Conservation (phyloP, 139 green algal species). For the Picochlorum sp. region DNA sequence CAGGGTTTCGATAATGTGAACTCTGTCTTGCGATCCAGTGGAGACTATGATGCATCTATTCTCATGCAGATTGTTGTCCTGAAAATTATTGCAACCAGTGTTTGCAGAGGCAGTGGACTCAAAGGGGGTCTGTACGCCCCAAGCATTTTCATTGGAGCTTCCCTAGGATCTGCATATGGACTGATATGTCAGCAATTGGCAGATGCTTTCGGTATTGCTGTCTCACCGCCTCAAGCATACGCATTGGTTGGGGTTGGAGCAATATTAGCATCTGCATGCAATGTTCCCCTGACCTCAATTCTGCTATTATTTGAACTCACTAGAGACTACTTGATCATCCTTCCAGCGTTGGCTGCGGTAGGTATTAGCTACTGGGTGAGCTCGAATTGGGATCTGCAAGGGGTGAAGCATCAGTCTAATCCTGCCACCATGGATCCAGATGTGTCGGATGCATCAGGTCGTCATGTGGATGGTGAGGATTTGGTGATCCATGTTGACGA, state of each 20-base stretch:
- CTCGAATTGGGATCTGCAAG: slow-evolving; percentile 11
- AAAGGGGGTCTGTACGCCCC: slow-evolving; percentile 91
- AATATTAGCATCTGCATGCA: slow-evolving; percentile 52
- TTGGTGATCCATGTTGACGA: slow-evolving; percentile 2
- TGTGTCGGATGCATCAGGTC: no score
- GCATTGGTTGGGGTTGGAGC: slow-evolving; percentile 65
- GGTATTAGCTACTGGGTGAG: slow-evolving; percentile 45
- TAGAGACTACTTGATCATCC: slow-evolving; percentile 63
- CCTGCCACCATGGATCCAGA: no score
- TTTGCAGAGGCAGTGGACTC: slow-evolving; percentile 56
- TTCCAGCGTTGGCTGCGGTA: slow-evolving; percentile 67
- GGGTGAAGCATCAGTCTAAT: slow-evolving; percentile 1
- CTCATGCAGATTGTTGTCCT: slow-evolving; percentile 63
- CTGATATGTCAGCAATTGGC: slow-evolving; percentile 10
- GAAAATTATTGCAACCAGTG: slow-evolving; percentile 81
- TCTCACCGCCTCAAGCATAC: slow-evolving; percentile 42
- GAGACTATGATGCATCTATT: slow-evolving; percentile 28
- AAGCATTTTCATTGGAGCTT: slow-evolving; percentile 82
- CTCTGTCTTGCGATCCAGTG: slow-evolving; percentile 37
- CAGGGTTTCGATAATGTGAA: slow-evolving; percentile 76
- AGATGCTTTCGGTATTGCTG: slow-evolving; percentile 20
- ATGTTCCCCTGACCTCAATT: slow-evolving; percentile 40
- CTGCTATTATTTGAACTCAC: slow-evolving; percentile 74
- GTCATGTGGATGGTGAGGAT: neutral
- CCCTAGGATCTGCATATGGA: slow-evolving; percentile 42